Evolutionary conservation across 2,329 filamentous ascomycete genomes (phyloP), one percentile per base, ranked within the genome.

Genomic region (Ophiostoma sp.): DNA sequence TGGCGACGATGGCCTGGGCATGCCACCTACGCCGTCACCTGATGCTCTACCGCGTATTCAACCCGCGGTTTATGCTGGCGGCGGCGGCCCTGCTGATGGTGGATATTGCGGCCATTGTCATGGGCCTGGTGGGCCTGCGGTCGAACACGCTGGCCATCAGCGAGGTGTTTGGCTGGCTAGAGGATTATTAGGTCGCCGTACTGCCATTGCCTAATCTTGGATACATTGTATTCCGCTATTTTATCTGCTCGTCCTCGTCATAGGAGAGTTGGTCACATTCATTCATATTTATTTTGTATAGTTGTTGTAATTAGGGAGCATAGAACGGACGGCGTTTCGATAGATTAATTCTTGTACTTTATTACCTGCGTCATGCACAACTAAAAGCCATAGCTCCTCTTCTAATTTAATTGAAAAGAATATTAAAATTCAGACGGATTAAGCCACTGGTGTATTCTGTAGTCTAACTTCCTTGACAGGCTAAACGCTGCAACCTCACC

Each of bases 21-120:
- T 94, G 92, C 1, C 89, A 93, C 81, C 81, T 99, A 76, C 85
- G 95, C 69, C 85, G 95, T 68, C 95, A 99, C 82, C 84, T 99
- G 73, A 99, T 99, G 95, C 85, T 99, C 39, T 99, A 95, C 80
- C 86, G 95, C 60, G 93, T 99, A 62, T 99, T 99, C 77, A 90
- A 86, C 80, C 95, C 95, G 66, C 83, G 94, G 36, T 99, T 94
- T 81, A 92, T 99, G 90, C 86, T 92, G 77, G 93, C 90, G 0
- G 89, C 88, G 0, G 80, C 86, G 3, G 85, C 90, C 67, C 78
- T 98, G 71, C 76, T 94, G 20, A 84, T 94, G 35, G 89, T 96
- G 11, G 94, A 98, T 76, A 73, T 96, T 4, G 84, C 95, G 1
- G 85, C 86, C 0, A 84, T 95, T 8, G 73, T 89, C 17, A 83